These are phyloP conservation scores for Blumeria graminis DNA, from an alignment of 2,329 filamentous ascomycete genomes.

Conservation along the genomic window DNA sequence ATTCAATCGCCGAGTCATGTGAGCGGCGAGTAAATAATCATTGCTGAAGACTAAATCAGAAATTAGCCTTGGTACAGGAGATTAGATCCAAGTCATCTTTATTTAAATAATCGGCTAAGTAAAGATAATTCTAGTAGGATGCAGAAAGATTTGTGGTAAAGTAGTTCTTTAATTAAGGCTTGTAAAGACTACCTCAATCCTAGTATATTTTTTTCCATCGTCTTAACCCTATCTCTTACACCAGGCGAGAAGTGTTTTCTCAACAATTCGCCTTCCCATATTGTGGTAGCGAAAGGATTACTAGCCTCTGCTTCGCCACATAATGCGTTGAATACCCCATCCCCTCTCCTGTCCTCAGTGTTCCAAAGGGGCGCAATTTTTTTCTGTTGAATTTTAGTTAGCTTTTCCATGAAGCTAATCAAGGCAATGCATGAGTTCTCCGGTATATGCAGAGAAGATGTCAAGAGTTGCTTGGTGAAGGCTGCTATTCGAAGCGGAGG, in stretches of 20 bases:
- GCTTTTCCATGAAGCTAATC: slow-evolving; percentile 50
- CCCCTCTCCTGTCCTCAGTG: slow-evolving; percentile 78
- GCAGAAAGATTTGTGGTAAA: too few species aligned
- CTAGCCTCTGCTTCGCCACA: slow-evolving; percentile 55
- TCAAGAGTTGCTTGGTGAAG: slow-evolving; percentile 80
- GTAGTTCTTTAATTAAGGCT: too few species aligned
- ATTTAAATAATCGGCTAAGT: too few species aligned
- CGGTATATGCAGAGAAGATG: slow-evolving; percentile 58
- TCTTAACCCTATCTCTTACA: slow-evolving; percentile 49
- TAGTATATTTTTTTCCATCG: slow-evolving; percentile 36
- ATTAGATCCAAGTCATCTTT: too few species aligned
- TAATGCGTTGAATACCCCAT: slow-evolving; percentile 60
- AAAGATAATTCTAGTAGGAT: too few species aligned
- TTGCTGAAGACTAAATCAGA: too few species aligned
- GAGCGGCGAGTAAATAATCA: too few species aligned
- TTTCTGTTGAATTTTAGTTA: slow-evolving; percentile 57
- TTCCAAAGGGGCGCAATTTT: slow-evolving; percentile 79
- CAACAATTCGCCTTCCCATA: slow-evolving; percentile 85
- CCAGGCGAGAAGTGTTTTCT: slow-evolving; percentile 67
- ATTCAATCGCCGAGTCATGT: too few species aligned
- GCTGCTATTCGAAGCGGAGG: slow-evolving; percentile 71
- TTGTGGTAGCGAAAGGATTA: slow-evolving; percentile 72
- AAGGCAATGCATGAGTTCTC: slow-evolving; percentile 73
- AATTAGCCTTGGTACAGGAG: too few species aligned
- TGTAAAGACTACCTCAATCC: slow-evolving; percentile 8